Evolutionary conservation across 148 eudicot species (phyloP).

Genomic region (Persicaria tinctoria): DNA sequence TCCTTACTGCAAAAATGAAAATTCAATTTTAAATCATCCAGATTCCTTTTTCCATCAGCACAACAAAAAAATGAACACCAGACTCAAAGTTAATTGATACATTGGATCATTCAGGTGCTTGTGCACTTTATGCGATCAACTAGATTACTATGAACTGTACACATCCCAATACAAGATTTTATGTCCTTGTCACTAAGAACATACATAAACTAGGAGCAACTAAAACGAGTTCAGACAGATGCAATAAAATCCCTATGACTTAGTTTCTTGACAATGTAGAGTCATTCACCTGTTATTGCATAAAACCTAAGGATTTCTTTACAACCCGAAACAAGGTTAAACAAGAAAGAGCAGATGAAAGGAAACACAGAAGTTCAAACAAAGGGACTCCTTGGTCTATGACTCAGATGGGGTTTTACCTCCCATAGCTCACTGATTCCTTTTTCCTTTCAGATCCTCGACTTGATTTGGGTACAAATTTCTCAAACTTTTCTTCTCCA

Average conservation of each 20-base stretch:
- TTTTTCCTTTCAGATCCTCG: slow-evolving; percentile 15
- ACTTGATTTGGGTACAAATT: slow-evolving; percentile 46
- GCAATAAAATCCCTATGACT: neutral
- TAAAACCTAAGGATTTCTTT: too few species aligned
- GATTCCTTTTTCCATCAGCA: neutral
- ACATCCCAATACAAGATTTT: too few species aligned
- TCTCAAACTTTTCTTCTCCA: slow-evolving; percentile 58
- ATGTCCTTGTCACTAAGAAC: neutral
- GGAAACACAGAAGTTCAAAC: too few species aligned
- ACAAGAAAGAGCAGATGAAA: too few species aligned
- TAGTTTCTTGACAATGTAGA: neutral
- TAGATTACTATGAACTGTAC: neutral
- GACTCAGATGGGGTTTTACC: neutral
- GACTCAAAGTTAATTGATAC: too few species aligned
- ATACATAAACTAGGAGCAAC: neutral
- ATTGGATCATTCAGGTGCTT: neutral
- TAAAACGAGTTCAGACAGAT: neutral
- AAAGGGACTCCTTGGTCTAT: too few species aligned
- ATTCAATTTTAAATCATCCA: neutral
- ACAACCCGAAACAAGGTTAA: too few species aligned
- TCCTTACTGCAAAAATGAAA: neutral
- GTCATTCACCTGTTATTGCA: neutral
- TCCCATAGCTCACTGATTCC: neutral
- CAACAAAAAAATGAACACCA: neutral
- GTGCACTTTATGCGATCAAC: neutral